phyloP scores from a whole-genome alignment of 192 early-diverging fungal genomes.

The Gaertneriomyces sp. region DNA sequence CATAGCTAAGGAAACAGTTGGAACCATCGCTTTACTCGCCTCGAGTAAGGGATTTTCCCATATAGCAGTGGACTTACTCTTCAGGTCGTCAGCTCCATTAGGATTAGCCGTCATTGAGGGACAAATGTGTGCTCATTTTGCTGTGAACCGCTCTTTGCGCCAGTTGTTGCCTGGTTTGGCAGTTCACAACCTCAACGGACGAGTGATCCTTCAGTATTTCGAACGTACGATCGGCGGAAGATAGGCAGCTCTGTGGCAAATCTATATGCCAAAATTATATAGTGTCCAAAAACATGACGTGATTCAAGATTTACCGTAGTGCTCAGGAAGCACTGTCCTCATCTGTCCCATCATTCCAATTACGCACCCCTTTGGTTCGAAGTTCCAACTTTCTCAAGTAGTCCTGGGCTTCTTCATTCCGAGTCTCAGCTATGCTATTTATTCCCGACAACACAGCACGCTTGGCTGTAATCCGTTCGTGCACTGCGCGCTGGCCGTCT shows the following conservation, averaged over 20 bases:
- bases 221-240: no score
- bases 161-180: conserved; percentile 4
- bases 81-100: conserved; percentile 9
- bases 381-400: conserved; percentile 14
- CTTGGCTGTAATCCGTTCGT: conserved; percentile 14
- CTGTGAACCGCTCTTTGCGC: conserved; percentile 6
- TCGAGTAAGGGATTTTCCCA: conserved; percentile 16
- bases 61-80: background rate
- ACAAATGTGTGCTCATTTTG: background rate
- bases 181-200: conserved; percentile 2
- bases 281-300: no score
- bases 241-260: no score
- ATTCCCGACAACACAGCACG: background rate
- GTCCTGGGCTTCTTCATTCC: conserved; percentile 2
- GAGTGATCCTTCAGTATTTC: no score
- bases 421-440: background rate
- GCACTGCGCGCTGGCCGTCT: conserved; percentile 9
- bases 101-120: conserved; percentile 10
- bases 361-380: conserved; percentile 35
- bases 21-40: conserved; percentile 23
- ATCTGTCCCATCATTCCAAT: conserved; percentile 43
- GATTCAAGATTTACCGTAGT: background rate
- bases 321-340: conserved; percentile 5
- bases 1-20: conserved; percentile 10
- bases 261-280: no score